Evolutionary conservation across 768 basidiomycete genomes (phyloP).

Genomic region (Mycena capillaripes): DNA sequence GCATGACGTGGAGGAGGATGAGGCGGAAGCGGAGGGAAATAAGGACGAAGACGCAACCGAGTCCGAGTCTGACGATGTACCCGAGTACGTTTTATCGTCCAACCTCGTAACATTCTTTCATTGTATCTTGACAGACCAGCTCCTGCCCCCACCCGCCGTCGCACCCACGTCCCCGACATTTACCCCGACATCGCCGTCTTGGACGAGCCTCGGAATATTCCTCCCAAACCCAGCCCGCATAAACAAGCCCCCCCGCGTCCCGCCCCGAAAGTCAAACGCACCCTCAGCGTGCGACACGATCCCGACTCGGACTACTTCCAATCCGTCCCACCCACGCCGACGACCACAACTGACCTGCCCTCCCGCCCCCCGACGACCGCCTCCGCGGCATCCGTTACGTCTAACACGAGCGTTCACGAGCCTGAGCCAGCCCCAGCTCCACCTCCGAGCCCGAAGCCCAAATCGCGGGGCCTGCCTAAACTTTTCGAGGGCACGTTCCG

Average conservation of each 20-base stretch:
- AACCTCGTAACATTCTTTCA: background rate
- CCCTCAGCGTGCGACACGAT: background rate
- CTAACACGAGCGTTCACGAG: constrained; percentile 8
- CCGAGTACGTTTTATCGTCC: too few species aligned
- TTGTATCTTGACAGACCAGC: background rate
- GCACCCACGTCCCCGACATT: constrained; percentile 20
- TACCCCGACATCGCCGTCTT: constrained; percentile 23
- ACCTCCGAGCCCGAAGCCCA: constrained; percentile 1
- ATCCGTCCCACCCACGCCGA: constrained; percentile 29
- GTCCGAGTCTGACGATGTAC: background rate
- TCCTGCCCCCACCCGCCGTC: background rate
- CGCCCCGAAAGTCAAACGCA: background rate
- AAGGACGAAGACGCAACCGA: constrained; percentile 2
- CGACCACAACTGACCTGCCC: constrained; percentile 8
- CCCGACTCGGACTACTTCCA: constrained; percentile 18
- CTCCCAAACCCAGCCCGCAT: background rate
- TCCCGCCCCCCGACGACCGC: constrained; percentile 31
- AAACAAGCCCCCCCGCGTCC: background rate
- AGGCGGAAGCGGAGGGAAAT: constrained; percentile 13
- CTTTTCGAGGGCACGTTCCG: constrained; percentile 49
- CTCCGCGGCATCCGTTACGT: constrained; percentile 17
- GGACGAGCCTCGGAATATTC: background rate
- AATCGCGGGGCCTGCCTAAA: constrained; percentile 11
- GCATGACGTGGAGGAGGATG: constrained; percentile 6
- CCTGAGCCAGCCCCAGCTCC: background rate